A percentile compares a stretch with the other conserved stretches of the same genome.
These are phyloP conservation scores for Tubosaeta brunneosetosa DNA, from an alignment of 768 basidiomycete genomes.

Conservation along the genomic window DNA sequence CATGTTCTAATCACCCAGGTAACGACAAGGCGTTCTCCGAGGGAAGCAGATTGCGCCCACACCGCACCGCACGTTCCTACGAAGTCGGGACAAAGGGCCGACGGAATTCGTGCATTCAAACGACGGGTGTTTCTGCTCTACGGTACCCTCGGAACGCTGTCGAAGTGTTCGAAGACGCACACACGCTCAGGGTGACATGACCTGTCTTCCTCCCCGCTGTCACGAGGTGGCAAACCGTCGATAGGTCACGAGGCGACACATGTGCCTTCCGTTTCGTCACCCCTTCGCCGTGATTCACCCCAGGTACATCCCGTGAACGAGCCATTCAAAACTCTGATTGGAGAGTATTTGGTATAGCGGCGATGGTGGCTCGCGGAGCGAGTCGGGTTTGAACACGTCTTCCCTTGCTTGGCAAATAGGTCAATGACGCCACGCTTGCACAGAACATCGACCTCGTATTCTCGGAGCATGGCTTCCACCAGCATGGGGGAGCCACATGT, in stretches of 20 bases:
- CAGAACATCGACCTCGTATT: not conserved
- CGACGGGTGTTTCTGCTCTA: not conserved
- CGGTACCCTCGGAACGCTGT: not conserved
- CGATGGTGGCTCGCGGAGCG: too few relatives aligned
- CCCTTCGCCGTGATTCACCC: too few relatives aligned
- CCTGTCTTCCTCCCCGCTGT: too few relatives aligned
- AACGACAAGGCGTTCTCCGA: not conserved
- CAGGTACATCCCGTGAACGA: too few relatives aligned
- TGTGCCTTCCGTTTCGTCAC: too few relatives aligned
- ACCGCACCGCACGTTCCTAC: too few relatives aligned
- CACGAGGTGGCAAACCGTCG: too few relatives aligned
- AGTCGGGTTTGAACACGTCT: too few relatives aligned
- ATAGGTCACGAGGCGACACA: too few relatives aligned
- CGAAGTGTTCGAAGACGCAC: not conserved
- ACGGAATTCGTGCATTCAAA: not conserved
- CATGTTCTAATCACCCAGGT: not conserved
- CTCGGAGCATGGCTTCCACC: conserved; percentile 55
- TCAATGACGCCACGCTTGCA: not conserved
- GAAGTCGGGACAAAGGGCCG: too few relatives aligned
- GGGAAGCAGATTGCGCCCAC: not conserved
- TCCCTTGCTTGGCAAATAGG: not conserved
- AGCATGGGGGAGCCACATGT: conserved; percentile 67
- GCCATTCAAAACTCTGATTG: too few relatives aligned
- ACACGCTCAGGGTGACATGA: not conserved
- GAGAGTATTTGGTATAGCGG: too few relatives aligned